Evolutionary conservation across 805 yeast genomes (phyloP), one percentile per base, ranked within the genome.

Genomic region (Starmerella etchellsii): DNA sequence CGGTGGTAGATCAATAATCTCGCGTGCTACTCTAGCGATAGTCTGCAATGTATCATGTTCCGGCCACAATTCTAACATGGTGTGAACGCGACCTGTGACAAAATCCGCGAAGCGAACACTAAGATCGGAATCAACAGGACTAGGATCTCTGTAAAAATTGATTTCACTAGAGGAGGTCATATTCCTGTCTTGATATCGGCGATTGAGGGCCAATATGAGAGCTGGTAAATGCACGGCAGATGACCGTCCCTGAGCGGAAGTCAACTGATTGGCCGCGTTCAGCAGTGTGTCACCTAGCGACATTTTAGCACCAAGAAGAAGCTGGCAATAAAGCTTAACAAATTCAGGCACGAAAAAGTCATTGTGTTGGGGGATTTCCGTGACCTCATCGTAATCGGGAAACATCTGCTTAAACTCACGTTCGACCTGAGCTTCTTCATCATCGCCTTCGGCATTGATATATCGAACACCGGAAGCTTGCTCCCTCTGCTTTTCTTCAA

Each of bases 11-110:
- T 60, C 59, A 42, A 81, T 58, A 44, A 80, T 71, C 55, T 87
- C 97, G 14, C 67, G 60, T 48, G 81, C 71, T 8, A 78, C 74
- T 44, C 78, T 64, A 29, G 64, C 57, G 35, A 88, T 67, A 18
- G 79, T 83, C 42, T 70, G 77, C 37, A 91, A 62, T 0, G 94
- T 84, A 0, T 91, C 91, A 64, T 93, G 95, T 53, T 93, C 98
- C 0, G 97, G 96, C 95, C 95, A 91, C 54, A 76, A 74, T 21
- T 60, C 60, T 11, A 79, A 57, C 11, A 83, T 58, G 3, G 60
- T 62, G 7, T 57, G 48, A 3, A 75, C 73, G 1, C 72, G 56
- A 3, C 64, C 60, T 53, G 67, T 63, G 3, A 78, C 54, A 4
- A 55, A 62, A 25, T 64, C 61, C 10, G 74, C 61, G 1, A 78